Base-by-base conservation (phyloP, 495 filamentous ascomycete species). In the Annulohypoxylon stygium region DNA sequence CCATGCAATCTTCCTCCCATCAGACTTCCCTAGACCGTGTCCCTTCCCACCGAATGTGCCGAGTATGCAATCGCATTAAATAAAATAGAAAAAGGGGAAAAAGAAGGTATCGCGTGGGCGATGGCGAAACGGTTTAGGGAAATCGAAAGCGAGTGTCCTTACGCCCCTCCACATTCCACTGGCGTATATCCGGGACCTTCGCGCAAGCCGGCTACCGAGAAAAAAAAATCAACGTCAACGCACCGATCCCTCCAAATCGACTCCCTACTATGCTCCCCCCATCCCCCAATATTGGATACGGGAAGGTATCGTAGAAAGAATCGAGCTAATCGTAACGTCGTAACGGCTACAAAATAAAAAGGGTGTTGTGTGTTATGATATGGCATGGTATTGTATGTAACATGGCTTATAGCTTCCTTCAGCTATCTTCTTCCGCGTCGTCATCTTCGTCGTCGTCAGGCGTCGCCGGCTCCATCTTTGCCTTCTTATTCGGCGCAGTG, bases 361-460 rank as follows among this genome's bases (percentile, higher is more conserved):
- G 3, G 30, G 30, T 30, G 30, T 30, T 30, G 30, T 30, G 41
- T 39, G 53, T 51, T 65, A 45, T 20, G 18, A 5, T 47, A 47
- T 47, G 16, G 16, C 18, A 47, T 47, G 43, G 39, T 43, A 39
- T 45, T 11, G 11, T n/a, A 45, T 60, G 33, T 65, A 55, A 34
- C 57, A 64, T 67, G 48, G 36, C 23, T 64, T 20, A 53, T 47
- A 36, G 50, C 53, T 18, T 64, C 47, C 48, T 69, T 74, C 78
- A 81, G 73, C 83, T 82, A 53, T 83, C 81, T 39, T 84, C 81
- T 36, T 81, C 81, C 34, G 81, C 85, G 45, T 87, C 86, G 2
- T 88, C 85, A 18, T 86, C 85, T 5, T 86, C 86, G 5, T 87
- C 86, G 2, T 85, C 85, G n/a, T 86, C 83, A 23, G 79, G 81